Evolutionary conservation across 805 yeast species (phyloP), one percentile per base, ranked within the genome.

Genomic region (Starmerella vaccinii): DNA sequence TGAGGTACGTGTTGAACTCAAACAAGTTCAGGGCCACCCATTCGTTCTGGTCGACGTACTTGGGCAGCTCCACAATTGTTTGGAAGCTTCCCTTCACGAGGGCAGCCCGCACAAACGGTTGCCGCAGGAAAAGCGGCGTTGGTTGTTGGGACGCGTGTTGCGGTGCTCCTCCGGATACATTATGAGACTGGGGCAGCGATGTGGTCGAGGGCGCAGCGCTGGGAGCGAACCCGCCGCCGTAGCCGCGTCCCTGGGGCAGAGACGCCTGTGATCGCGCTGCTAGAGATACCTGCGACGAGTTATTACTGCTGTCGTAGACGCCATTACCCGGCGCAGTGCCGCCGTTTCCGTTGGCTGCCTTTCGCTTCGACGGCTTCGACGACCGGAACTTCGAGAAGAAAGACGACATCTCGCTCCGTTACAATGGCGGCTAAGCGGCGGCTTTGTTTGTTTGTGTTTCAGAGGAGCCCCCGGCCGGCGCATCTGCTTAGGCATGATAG

Each of bases 71-170:
- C 1, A 92, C 97, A 57, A 92, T 92, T 1, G 98, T 89, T 62
- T 85, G 88, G 71, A 88, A 92, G 0, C 95, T 84, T 16, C 99
- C 99, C 63, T 90, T 92, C 18, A 94, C 98, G 32, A 92, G 71
- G 0, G 97, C 95, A 0, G 97, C 86, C 55, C 89, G 81, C 5
- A 89, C 92, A 65, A 84, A 92, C 13, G 97, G 97, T 59, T 89
- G 95, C 62, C 92, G 81, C 58, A 92, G 65, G 62, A 89, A 92
- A 49, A 92, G 69, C 4, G 88, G 87, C 52, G 41, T n/a, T n/a
- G 46, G 50, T 15, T 49, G 56, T 19, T 27, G 21, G 13, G 38
- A 45, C 45, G 5, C 24, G 26, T 13, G 51, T 15, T 3, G 51
- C 24, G 4, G 48, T 15, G 12, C 40, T 9, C 41, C 15, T 33